Base-by-base conservation (phyloP, 2,329 filamentous ascomycete genomes). In the Dactylellina parvicollis region DNA sequence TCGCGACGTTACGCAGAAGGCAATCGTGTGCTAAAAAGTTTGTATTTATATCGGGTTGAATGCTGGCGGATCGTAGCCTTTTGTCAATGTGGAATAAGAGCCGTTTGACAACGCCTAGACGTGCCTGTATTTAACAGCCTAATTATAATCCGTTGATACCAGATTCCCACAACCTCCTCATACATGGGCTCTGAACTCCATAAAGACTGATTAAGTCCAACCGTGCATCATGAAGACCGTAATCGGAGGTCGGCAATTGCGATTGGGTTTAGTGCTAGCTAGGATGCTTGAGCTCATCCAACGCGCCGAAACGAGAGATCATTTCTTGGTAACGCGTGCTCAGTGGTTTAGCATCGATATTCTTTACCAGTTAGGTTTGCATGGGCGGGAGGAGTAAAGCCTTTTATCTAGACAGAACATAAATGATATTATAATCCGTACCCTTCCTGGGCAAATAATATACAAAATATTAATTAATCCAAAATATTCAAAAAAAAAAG, bases 1-100 rank as follows among this genome's bases (percentile, higher is more conserved):
- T 32, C 28, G 30, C 40, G 47, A 24, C n/a, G n/a, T n/a, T n/a
- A n/a, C n/a, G 42, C 36, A 38, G 44, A 40, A 4, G 20, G 42
- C 34, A 47, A 47, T 40, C 30, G 40, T 52, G 42, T 50, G 44
- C 20, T 32, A 30, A 26, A 12, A 22, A 50, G 44, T 30, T 50
- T 60, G 5, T 7, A n/a, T 38, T 38, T 38, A 38, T 38, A 38
- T 38, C 12, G 34, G n/a, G n/a, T n/a, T n/a, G n/a, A n/a, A 38
- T n/a, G 34, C 30, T 38, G 12, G 12, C 16, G n/a, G n/a, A n/a
- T 38, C 12, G 12, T 9, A 7, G 18, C 40, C 4, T 8, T 4
- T 9, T 40, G 10, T 16, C 22, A 20, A 18, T 20, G n/a, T 44
- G 12, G 40, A 8, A 44, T 44, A 44, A 44, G n/a, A n/a, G n/a